phyloP scores from a whole-genome alignment of 176 grass and related monocot species.

The Chloris gayana region DNA sequence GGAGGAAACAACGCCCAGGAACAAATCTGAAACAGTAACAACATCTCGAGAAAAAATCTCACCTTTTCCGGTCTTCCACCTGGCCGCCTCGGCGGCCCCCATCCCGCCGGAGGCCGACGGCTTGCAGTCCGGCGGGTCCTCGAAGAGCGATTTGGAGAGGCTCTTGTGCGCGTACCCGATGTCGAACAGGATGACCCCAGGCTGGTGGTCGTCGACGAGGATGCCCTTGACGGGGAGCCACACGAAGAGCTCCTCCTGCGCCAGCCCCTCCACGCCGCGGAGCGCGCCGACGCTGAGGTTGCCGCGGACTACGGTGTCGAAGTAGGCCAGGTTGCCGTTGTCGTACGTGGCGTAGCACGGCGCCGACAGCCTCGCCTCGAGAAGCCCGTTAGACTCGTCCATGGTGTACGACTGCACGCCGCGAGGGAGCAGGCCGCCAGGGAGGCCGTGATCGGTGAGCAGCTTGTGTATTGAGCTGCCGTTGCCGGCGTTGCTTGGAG shows the following conservation, averaged over 20 bases:
- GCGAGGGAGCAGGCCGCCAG: conserved; percentile 72
- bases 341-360: conserved; percentile 82
- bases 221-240: conserved; percentile 98
- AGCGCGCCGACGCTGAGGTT: conserved; percentile 89
- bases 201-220: conserved; percentile 48
- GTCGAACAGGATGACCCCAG: conserved; percentile 89
- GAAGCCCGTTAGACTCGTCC: conserved; percentile 54
- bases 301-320: conserved; percentile 66
- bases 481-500: background rate
- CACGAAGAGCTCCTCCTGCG: conserved; percentile 93
- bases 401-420: conserved; percentile 63
- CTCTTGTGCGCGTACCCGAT: conserved; percentile 86
- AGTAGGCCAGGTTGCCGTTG: conserved; percentile 66
- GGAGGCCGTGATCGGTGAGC: conserved; percentile 64
- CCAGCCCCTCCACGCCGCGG: conserved; percentile 62
- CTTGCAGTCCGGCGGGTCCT: conserved; percentile 83
- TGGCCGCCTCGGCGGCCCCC: conserved; percentile 34
- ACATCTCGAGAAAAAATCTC: conserved; percentile 37
- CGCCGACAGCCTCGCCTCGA: conserved; percentile 58
- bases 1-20: background rate
- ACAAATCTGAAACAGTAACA: conserved; percentile 43
- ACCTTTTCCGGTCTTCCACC: conserved; percentile 46
- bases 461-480: conserved; percentile 69
- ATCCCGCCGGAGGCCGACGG: conserved; percentile 25
- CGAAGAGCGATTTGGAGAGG: conserved; percentile 79